These are phyloP conservation scores for Puccinia polysora DNA, from an alignment of 1,284 basidiomycete species.

Conservation along the genomic window DNA sequence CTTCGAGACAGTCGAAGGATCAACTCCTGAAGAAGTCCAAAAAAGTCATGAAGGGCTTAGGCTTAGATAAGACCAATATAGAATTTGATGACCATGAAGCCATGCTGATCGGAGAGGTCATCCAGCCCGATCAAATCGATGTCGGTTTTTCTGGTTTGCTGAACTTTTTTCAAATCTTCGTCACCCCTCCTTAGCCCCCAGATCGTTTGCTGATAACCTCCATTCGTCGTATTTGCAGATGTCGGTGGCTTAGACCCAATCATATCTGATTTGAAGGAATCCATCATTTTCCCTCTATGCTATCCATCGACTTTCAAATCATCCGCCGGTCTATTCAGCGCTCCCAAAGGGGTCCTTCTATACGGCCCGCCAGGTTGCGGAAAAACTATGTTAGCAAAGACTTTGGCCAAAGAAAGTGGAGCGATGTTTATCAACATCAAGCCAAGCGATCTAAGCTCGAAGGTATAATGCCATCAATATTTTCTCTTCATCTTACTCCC, in stretches of 20 bases:
- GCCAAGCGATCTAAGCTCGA: conserved; percentile 57
- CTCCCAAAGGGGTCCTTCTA: conserved; percentile 58
- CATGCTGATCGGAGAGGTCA: conserved; percentile 36
- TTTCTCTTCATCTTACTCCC: background rate
- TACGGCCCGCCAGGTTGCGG: conserved; percentile 64
- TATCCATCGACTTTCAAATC: conserved; percentile 80
- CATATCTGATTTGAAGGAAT: conserved; percentile 83
- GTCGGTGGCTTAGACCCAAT: conserved; percentile 95
- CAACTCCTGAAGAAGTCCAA: conserved; percentile 36
- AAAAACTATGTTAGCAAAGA: conserved; percentile 59
- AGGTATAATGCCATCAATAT: too few species aligned
- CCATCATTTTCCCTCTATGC: conserved; percentile 90
- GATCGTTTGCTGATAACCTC: background rate
- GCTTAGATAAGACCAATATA: conserved; percentile 12
- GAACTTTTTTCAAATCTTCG: background rate
- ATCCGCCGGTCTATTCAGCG: conserved; percentile 62
- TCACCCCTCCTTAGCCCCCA: background rate
- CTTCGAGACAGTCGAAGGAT: conserved; percentile 22
- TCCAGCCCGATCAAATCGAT: conserved; percentile 42
- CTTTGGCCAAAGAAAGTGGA: conserved; percentile 82
- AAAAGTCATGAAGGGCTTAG: conserved; percentile 35
- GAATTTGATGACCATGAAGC: conserved; percentile 39
- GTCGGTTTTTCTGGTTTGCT: conserved; percentile 37
- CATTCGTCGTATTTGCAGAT: conserved; percentile 4
- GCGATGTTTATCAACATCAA: conserved; percentile 73